phyloP scores from a whole-genome alignment of 1,284 basidiomycete genomes.

The Moesziomyces globuligerus region DNA sequence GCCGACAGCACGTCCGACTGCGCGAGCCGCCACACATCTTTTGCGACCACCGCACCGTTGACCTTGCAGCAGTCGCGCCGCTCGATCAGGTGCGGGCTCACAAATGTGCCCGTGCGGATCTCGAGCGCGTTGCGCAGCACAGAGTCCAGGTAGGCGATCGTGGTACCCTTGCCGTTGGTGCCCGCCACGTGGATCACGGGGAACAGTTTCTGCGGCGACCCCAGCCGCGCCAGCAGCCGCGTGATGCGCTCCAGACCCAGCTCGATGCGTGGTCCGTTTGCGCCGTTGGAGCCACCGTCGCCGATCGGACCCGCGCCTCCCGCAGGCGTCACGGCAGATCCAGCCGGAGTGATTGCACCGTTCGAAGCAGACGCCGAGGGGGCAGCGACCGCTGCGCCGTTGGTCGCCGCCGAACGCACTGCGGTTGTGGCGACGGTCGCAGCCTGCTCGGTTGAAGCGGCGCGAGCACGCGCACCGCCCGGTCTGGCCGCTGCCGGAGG shows the following conservation, averaged over 20 bases:
- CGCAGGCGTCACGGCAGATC: not conserved
- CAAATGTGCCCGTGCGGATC: constrained; percentile 82
- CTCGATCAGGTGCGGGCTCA: constrained; percentile 87
- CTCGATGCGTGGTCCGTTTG: constrained; percentile 72
- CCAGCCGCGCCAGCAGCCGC: constrained; percentile 73
- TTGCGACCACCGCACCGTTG: constrained; percentile 73
- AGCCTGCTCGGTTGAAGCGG: not conserved
- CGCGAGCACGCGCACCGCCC: not conserved
- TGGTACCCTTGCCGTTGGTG: constrained; percentile 97
- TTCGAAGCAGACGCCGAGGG: constrained; percentile 4
- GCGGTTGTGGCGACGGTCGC: no score
- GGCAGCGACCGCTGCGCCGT: not conserved
- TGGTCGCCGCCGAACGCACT: no score
- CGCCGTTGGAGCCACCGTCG: not conserved
- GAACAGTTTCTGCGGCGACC: constrained; percentile 73
- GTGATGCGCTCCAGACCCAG: constrained; percentile 80
- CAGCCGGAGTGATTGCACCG: constrained; percentile 4
- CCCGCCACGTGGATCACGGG: constrained; percentile 93
- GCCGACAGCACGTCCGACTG: constrained; percentile 72
- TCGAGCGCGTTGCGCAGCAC: constrained; percentile 73
- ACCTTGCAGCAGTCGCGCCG: constrained; percentile 82
- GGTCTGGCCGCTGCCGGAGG: not conserved
- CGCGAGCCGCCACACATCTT: constrained; percentile 72
- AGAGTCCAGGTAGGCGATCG: constrained; percentile 82
- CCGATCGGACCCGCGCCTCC: not conserved